phyloP scores from a whole-genome alignment of 2,329 filamentous ascomycete genomes.

The Talaromyces albobiverticillius region DNA sequence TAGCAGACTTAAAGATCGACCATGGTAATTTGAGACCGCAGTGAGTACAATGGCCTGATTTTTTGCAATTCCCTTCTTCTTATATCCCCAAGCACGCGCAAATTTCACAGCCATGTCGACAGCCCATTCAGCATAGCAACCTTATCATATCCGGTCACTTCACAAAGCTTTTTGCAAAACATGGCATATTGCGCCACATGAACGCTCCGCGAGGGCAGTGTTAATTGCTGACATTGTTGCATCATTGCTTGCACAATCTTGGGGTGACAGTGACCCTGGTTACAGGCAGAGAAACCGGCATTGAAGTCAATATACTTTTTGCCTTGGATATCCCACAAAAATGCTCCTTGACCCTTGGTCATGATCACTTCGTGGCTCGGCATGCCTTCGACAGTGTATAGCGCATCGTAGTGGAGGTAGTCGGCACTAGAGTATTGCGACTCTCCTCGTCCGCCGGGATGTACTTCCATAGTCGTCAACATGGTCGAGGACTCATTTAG shows the following conservation, averaged over 20 bases:
- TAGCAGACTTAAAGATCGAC: background rate
- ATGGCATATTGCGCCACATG: background rate
- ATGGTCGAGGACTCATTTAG: background rate
- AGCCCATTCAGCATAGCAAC: background rate
- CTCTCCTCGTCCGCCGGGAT: background rate
- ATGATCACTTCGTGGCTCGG: background rate
- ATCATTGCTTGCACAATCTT: background rate
- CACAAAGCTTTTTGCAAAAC: background rate
- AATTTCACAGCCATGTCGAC: background rate
- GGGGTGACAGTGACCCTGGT: background rate
- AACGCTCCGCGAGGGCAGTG: background rate
- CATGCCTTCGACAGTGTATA: background rate
- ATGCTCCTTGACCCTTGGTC: background rate
- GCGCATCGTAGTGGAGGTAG: background rate
- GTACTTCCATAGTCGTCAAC: background rate
- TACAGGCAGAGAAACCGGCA: background rate
- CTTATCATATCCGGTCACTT: background rate
- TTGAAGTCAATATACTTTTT: background rate
- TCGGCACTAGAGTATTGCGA: background rate
- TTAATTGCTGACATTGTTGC: background rate
- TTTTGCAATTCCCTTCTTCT: background rate
- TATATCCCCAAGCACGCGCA: background rate
- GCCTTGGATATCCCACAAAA: background rate
- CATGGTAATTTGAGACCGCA: background rate
- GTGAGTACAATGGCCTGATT: background rate